Base-by-base conservation (phyloP, 2,329 filamentous ascomycete genomes). In the Diaporthe nobilis region DNA sequence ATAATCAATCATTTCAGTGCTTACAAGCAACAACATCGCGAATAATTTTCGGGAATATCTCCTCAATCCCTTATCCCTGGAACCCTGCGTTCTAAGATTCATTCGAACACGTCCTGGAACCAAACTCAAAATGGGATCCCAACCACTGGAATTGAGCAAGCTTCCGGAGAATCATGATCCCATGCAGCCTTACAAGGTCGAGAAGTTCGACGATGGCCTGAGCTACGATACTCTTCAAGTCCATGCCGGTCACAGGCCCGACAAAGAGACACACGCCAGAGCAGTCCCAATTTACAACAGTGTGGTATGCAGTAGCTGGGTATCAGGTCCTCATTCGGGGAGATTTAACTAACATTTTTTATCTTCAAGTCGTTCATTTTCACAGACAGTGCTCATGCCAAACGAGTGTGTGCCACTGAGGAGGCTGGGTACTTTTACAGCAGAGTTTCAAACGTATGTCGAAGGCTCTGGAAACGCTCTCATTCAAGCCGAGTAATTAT, bases 381-480 rank as follows among this genome's bases (percentile, higher is more conserved):
- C 49, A 70, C 65, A 53, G 65, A 70, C n/a, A 70, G 65, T 17
- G 65, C 65, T 6, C 65, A 70, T 12, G 65, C 65, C 65, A 70
- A 70, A 42, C 49, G 65, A 4, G 49, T 70, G 22, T 70, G 65
- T n/a, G 28, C 49, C 15, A 70, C 65, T 10, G 49, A 70, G 65
- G 65, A 70, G 17, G 65, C 65, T 3, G 65, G 65, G n/a, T 70
- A 55, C n/a, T 70, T 70, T 31, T 70, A 70, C n/a, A 70, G 65
- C 34, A 70, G 65, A 55, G 49, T 70, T 42, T 70, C 65, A 2
- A 70, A 70, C 17, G 65, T 70, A 47, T 2, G 65, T 70, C 7
- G 4, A 39, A 10, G 12, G 4, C 17, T 3, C 4, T 15, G 1
- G n/a, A 9, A 17, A 1, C 22, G 2, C 9, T 4, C 34, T 12